Evolutionary conservation across 2,329 filamentous ascomycete species (phyloP).

Genomic region (Nothopassalora personata): DNA sequence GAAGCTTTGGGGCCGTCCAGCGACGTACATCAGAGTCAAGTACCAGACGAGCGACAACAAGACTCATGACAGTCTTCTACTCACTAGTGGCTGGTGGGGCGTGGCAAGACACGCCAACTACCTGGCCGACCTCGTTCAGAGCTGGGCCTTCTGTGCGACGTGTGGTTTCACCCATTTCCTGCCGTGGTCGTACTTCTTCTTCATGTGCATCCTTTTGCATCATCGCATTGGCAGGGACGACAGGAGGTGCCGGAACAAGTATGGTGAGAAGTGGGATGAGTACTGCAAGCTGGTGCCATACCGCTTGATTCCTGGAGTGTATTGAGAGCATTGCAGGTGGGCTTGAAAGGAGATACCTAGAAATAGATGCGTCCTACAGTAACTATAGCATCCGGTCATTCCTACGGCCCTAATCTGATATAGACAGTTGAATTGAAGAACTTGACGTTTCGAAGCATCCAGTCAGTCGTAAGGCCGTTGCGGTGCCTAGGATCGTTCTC

Average conservation of each 20-base stretch:
- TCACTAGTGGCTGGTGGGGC: constrained; percentile 21
- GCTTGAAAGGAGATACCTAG: neutral
- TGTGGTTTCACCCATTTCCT: constrained; percentile 16
- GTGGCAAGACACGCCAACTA: constrained; percentile 20
- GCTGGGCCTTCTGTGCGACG: constrained; percentile 19
- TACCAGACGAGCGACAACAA: constrained; percentile 18
- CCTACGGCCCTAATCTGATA: neutral
- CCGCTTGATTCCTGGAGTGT: constrained; percentile 80
- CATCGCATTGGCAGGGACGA: constrained; percentile 16
- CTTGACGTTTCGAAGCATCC: no score
- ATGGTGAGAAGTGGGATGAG: constrained; percentile 83
- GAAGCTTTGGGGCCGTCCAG: constrained; percentile 16
- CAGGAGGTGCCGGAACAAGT: constrained; percentile 76
- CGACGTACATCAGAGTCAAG: constrained; percentile 17
- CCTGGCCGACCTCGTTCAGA: constrained; percentile 18
- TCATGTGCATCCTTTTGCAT: constrained; percentile 15
- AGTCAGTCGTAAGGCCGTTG: no score
- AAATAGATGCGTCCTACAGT: neutral
- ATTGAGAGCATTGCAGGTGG: neutral
- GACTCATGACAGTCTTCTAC: constrained; percentile 13
- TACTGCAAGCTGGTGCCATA: constrained; percentile 78
- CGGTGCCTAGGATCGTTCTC: neutral
- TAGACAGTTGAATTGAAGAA: neutral
- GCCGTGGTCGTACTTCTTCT: constrained; percentile 20
- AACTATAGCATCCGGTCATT: neutral